A percentile compares a stretch with the other conserved stretches of the same genome.
Conservation (phyloP, 2,329 filamentous ascomycete species). For the Metarhizium album region DNA sequence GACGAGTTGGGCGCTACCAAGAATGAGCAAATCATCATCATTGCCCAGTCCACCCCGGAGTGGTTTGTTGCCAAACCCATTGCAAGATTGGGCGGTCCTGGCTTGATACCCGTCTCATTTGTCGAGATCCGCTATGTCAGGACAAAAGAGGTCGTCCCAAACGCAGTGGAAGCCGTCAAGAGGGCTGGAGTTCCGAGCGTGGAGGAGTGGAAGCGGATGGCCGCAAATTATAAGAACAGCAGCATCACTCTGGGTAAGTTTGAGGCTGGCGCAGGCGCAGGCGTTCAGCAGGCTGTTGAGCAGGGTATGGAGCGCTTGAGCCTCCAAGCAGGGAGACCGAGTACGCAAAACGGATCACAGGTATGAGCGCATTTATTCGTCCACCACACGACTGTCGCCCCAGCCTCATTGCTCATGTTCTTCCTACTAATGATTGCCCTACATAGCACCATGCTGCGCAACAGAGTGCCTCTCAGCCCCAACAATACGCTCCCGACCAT, state of each 20-base stretch:
- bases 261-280: slow-evolving; percentile 42
- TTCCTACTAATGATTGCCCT: neutral
- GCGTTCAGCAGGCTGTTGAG: slow-evolving; percentile 39
- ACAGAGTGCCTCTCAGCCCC: slow-evolving; percentile 18
- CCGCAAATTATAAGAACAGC: slow-evolving; percentile 97
- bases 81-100: slow-evolving; percentile 85
- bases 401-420: neutral
- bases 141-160: slow-evolving; percentile 68
- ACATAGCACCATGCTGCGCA: slow-evolving; percentile 16
- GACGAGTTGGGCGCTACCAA: slow-evolving; percentile 93
- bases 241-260: slow-evolving; percentile 94
- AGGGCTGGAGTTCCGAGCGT: slow-evolving; percentile 87
- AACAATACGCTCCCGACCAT: slow-evolving; percentile 28
- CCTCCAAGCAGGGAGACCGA: slow-evolving; percentile 32
- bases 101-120: slow-evolving; percentile 91
- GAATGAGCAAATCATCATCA: slow-evolving; percentile 94
- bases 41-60: slow-evolving; percentile 95
- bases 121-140: slow-evolving; percentile 94
- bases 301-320: slow-evolving; percentile 72
- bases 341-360: slow-evolving; percentile 13
- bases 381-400: neutral
- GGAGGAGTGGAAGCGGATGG: slow-evolving; percentile 99
- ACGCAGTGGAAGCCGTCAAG: slow-evolving; percentile 75
- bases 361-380: slow-evolving; percentile 12
- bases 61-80: slow-evolving; percentile 99